Evolutionary conservation across 2,329 filamentous ascomycete genomes (phyloP).

Genomic region (Neopestalotiopsis clavispora): DNA sequence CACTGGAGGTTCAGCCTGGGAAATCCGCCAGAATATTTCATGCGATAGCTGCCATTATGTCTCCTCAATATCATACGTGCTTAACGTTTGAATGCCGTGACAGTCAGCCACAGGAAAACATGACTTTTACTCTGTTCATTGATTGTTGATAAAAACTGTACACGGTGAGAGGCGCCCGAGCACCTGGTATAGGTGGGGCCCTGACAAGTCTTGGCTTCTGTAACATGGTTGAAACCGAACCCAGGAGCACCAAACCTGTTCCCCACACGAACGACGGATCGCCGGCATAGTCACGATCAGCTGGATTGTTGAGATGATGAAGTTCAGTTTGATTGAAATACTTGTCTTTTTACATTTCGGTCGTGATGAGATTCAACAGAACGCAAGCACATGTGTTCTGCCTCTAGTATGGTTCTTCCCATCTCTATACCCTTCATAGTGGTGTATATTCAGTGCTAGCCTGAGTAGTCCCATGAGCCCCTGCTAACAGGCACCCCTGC

Average conservation of each 20-base stretch:
- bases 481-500: background rate
- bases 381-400: background rate
- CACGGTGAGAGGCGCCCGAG: background rate
- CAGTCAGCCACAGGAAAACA: background rate
- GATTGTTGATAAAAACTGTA: background rate
- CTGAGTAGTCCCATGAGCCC: background rate
- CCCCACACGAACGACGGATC: slow-evolving; percentile 9
- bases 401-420: background rate
- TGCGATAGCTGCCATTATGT: too few relatives aligned
- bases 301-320: background rate
- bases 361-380: too few relatives aligned
- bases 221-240: slow-evolving; percentile 10
- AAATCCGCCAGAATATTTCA: too few relatives aligned
- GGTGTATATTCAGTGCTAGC: background rate
- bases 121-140: background rate
- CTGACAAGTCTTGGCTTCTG: slow-evolving; percentile 13
- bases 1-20: too few relatives aligned
- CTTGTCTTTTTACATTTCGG: too few relatives aligned
- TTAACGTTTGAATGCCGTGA: background rate
- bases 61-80: too few relatives aligned
- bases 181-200: background rate
- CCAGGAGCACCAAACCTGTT: slow-evolving; percentile 8
- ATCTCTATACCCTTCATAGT: background rate
- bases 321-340: background rate
- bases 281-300: background rate